Evolutionary conservation across 192 early-diverging fungal species (phyloP).

Genomic region (Entomortierella lignicola): DNA sequence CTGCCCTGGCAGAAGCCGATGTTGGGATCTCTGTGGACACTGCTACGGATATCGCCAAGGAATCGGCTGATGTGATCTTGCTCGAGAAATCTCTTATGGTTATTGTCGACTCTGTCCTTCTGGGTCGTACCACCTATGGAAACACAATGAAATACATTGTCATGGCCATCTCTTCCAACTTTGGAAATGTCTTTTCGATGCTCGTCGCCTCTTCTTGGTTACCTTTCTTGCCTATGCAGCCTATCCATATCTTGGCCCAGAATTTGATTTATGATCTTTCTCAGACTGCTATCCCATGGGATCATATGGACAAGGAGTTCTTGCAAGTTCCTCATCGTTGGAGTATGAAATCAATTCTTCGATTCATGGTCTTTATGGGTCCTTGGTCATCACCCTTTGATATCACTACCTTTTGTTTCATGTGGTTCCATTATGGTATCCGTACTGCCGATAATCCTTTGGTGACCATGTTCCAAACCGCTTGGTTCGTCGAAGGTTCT

Average conservation of each 20-base stretch:
- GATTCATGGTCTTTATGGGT: constrained; percentile 63
- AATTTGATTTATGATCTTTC: constrained; percentile 66
- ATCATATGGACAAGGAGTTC: constrained; percentile 61
- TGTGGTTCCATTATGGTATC: constrained; percentile 55
- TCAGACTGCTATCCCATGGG: constrained; percentile 62
- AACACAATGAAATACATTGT: constrained; percentile 68
- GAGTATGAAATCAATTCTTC: constrained; percentile 54
- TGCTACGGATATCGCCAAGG: constrained; percentile 65
- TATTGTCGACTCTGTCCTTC: constrained; percentile 50
- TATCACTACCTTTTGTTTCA: constrained; percentile 55
- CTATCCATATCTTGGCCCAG: constrained; percentile 58
- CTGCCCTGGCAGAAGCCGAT: constrained; percentile 60
- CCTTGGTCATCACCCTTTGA: constrained; percentile 63
- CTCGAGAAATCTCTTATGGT: constrained; percentile 61
- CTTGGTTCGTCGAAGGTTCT: constrained; percentile 61
- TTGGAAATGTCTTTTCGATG: constrained; percentile 66
- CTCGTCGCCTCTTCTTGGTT: constrained; percentile 63
- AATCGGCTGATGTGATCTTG: constrained; percentile 63
- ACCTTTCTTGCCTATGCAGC: constrained; percentile 62
- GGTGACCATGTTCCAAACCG: constrained; percentile 43
- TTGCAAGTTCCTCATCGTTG: constrained; percentile 56
- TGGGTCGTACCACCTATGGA: constrained; percentile 60
- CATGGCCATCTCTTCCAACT: constrained; percentile 67
- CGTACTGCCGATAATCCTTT: constrained; percentile 12
- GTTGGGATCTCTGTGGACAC: constrained; percentile 65